Percentiles rank a stretch among this genome's conserved stretches.
Evolutionary conservation across 345 rosid genomes (phyloP).

Genomic region (Moringa oleifera): DNA sequence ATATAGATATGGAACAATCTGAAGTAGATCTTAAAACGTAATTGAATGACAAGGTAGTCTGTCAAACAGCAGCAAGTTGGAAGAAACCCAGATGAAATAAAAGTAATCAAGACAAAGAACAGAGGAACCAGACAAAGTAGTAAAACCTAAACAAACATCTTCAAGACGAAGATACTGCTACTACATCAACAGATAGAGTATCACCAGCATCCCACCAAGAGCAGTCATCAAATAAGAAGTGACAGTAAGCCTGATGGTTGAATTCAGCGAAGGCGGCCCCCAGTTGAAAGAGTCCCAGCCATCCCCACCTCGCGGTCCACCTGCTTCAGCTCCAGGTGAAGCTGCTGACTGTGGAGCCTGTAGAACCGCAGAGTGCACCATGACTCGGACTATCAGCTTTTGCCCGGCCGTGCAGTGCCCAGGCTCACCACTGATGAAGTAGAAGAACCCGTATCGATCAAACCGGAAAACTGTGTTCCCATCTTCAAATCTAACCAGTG

Average conservation of each 20-base stretch:
- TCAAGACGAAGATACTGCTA: not conserved
- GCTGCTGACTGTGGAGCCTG: constrained; percentile 17
- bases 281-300: constrained; percentile 22
- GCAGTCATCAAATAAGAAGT: constrained; percentile 31
- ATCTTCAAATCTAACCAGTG: constrained; percentile 15
- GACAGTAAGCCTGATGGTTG: constrained; percentile 21
- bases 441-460: constrained; percentile 27
- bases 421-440: constrained; percentile 24
- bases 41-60: no score
- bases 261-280: constrained; percentile 26
- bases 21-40: no score
- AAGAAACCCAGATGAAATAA: no score
- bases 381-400: constrained; percentile 25
- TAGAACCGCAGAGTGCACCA: constrained; percentile 17
- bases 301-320: not conserved
- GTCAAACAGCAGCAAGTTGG: no score
- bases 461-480: constrained; percentile 24
- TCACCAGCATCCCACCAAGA: constrained; percentile 18
- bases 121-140: not conserved
- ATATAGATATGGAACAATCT: no score
- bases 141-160: not conserved
- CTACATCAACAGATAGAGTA: constrained; percentile 22
- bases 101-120: not conserved
- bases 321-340: constrained; percentile 10
- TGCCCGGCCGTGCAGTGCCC: constrained; percentile 26